These are phyloP conservation scores for Platanthera zijinensis DNA, from an alignment of 106 monocot species.

Conservation along the genomic window DNA sequence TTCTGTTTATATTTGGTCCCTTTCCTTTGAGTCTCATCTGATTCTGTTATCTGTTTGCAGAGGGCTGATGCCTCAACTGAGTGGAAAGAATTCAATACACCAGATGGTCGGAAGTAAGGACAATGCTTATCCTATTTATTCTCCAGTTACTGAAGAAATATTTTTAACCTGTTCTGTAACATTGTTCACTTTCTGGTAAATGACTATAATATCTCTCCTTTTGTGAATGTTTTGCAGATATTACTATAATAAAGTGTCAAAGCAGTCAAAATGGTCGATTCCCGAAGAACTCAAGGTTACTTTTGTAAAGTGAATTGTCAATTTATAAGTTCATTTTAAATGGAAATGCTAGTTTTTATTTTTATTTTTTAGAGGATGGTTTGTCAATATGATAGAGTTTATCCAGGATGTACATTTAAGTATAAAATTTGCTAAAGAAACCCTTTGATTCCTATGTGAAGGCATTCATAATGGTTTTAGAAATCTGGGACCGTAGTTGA, in stretches of 20 bases:
- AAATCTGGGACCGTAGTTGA: not conserved
- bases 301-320: not conserved
- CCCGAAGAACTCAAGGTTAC: conserved; percentile 95
- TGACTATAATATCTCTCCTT: not conserved
- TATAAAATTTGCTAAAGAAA: not conserved
- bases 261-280: conserved; percentile 93
- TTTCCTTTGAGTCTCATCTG: conserved; percentile 9
- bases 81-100: conserved; percentile 94
- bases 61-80: conserved; percentile 96
- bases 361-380: not conserved
- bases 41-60: conserved; percentile 30
- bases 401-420: not conserved
- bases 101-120: conserved; percentile 84
- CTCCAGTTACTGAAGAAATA: not conserved
- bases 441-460: not conserved
- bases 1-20: not conserved
- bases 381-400: not conserved
- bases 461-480: not conserved
- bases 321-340: not conserved
- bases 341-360: not conserved
- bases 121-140: not conserved
- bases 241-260: conserved; percentile 95
- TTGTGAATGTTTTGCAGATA: conserved; percentile 48
- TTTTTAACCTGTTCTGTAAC: not conserved
- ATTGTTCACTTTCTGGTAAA: not conserved